Evolutionary conservation across 129 eudicot genomes (phyloP).

Genomic region (Sambucus nigra): DNA sequence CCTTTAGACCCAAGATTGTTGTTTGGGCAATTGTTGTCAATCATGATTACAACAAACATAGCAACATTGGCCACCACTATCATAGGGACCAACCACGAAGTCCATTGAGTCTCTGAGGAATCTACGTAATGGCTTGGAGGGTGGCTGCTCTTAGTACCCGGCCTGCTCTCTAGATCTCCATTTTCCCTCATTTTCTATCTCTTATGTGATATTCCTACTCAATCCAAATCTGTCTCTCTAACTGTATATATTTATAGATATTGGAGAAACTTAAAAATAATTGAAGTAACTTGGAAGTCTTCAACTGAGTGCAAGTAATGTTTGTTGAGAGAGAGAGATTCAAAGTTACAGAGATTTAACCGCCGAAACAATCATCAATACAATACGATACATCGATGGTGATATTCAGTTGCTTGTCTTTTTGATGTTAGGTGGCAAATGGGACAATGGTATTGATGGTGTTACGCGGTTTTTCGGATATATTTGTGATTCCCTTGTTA

Average conservation of each 20-base stretch:
- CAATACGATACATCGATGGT: background rate
- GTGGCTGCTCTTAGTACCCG: slow-evolving; percentile 34
- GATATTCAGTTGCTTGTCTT: slow-evolving; percentile 23
- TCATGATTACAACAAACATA: slow-evolving; percentile 60
- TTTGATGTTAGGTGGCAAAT: slow-evolving; percentile 27
- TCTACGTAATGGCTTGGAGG: slow-evolving; percentile 20
- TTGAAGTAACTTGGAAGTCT: slow-evolving; percentile 23
- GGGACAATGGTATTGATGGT: no score
- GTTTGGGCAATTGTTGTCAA: slow-evolving; percentile 74
- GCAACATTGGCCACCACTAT: slow-evolving; percentile 75
- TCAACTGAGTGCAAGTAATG: slow-evolving; percentile 12
- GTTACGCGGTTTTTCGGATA: no score
- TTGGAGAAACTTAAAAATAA: background rate
- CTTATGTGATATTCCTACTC: background rate
- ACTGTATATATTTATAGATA: slow-evolving; percentile 6
- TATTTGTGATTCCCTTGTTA: no score
- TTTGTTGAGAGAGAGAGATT: slow-evolving; percentile 9
- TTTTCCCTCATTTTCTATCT: slow-evolving; percentile 31
- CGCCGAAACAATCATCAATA: background rate
- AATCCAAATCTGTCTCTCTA: background rate
- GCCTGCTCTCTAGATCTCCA: slow-evolving; percentile 64
- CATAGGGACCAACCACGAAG: slow-evolving; percentile 86
- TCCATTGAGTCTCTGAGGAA: slow-evolving; percentile 52
- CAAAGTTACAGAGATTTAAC: background rate
- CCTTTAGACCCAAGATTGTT: slow-evolving; percentile 25